Percentiles rank a stretch among this genome's conserved stretches.
Conservation (phyloP, 345 rosid species). For the Dipteronia dyeriana region DNA sequence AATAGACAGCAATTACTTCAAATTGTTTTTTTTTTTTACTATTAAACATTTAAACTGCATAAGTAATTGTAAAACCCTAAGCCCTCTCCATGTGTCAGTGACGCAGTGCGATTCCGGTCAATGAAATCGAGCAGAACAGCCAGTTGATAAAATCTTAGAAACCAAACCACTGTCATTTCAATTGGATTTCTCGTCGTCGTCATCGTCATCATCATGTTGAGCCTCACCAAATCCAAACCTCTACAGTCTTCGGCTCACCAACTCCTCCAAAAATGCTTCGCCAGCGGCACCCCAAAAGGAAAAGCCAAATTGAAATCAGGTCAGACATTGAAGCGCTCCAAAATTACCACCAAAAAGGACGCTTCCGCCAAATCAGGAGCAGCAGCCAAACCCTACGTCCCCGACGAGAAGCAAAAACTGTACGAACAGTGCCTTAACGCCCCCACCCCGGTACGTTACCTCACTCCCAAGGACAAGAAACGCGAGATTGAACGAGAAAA, state of each 20-base stretch:
- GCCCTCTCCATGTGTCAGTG: too few species aligned
- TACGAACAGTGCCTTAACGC: conserved; percentile 72
- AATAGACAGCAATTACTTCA: too few species aligned
- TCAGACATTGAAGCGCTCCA: conserved; percentile 49
- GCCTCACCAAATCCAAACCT: conserved; percentile 31
- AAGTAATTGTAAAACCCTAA: too few species aligned
- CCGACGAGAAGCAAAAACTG: conserved; percentile 49
- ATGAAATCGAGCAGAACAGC: too few species aligned
- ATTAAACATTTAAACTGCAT: too few species aligned
- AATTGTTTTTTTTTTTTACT: too few species aligned
- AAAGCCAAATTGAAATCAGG: conserved; percentile 53
- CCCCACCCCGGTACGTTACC: conserved; percentile 73
- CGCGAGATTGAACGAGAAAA: conserved; percentile 82
- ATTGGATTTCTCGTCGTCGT: too few species aligned
- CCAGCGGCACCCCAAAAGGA: conserved; percentile 70
- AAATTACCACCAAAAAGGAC: conserved; percentile 57
- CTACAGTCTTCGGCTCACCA: conserved; percentile 30
- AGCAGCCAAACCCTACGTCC: conserved; percentile 29
- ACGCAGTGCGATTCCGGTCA: too few species aligned
- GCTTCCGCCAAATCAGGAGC: conserved; percentile 17
- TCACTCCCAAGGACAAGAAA: conserved; percentile 54
- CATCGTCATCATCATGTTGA: conserved; percentile 29
- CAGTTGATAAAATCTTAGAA: too few species aligned
- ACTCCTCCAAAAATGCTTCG: conserved; percentile 52
- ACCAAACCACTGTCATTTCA: not conserved